Conservation (phyloP, 148 eudicot species). For the Polygonum aviculare region DNA sequence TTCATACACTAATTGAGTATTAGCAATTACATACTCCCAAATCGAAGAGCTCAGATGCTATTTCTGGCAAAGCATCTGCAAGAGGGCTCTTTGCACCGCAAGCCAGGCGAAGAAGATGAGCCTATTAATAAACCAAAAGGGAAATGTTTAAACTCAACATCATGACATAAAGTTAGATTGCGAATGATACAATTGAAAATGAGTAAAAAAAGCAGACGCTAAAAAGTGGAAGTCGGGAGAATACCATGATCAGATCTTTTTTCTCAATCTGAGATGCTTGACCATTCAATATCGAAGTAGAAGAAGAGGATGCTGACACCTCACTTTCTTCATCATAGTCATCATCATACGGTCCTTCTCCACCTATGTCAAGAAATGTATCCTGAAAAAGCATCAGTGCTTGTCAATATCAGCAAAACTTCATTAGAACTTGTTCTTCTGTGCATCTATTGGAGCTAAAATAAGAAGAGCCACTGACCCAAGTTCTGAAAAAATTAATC, state of each 20-base stretch:
- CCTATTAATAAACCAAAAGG: constrained; percentile 35
- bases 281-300: constrained; percentile 30
- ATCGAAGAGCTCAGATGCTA: constrained; percentile 66
- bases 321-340: constrained; percentile 26
- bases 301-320: constrained; percentile 22
- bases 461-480: not conserved
- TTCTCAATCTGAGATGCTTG: constrained; percentile 43
- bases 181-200: not conserved
- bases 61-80: constrained; percentile 69
- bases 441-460: not conserved
- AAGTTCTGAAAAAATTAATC: not conserved
- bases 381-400: constrained; percentile 34
- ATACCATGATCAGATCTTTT: constrained; percentile 74
- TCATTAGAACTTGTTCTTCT: not conserved
- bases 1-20: not conserved
- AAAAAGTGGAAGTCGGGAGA: not conserved
- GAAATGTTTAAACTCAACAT: constrained; percentile 14
- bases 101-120: constrained; percentile 93
- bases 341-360: constrained; percentile 28
- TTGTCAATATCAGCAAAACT: not conserved
- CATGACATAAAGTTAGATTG: not conserved
- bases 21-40: constrained; percentile 53
- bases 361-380: constrained; percentile 19
- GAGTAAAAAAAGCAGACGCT: not conserved
- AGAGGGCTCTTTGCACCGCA: constrained; percentile 79